phyloP scores from a whole-genome alignment of 1,284 basidiomycete species.

The Malassezia psittaci region DNA sequence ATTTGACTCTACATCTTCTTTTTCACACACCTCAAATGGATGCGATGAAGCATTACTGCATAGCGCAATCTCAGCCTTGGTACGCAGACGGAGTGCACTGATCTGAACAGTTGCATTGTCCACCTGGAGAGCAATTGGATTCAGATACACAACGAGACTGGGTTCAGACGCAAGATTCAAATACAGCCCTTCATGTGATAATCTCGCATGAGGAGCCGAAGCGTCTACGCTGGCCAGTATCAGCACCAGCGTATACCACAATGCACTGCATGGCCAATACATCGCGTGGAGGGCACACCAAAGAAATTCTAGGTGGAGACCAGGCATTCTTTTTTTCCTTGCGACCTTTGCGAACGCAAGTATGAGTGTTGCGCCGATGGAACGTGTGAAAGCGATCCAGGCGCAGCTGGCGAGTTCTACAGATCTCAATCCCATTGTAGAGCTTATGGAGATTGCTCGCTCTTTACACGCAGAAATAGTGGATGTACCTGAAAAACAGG shows the following conservation, averaged over 20 bases:
- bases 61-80: not conserved
- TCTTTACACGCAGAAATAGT: not conserved
- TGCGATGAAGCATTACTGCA: not conserved
- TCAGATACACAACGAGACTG: slow-evolving; percentile 4
- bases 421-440: slow-evolving; percentile 13
- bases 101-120: not conserved
- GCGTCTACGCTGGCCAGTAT: not conserved
- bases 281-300: not conserved
- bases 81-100: not conserved
- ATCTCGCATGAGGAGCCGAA: not conserved
- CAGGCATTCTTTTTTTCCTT: not conserved
- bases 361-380: slow-evolving; percentile 1
- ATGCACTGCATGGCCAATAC: not conserved
- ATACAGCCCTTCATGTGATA: slow-evolving; percentile 12
- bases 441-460: slow-evolving; percentile 1
- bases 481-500: not conserved
- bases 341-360: not conserved
- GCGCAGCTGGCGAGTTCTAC: slow-evolving; percentile 8
- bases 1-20: not conserved
- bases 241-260: not conserved
- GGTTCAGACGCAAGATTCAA: not conserved
- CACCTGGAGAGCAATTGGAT: not conserved
- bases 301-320: not conserved
- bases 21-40: slow-evolving; percentile 10
- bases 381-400: slow-evolving; percentile 12